These are phyloP conservation scores for Fonsecaea pugnacius DNA, from an alignment of 2,329 filamentous ascomycete genomes.

Conservation along the genomic window DNA sequence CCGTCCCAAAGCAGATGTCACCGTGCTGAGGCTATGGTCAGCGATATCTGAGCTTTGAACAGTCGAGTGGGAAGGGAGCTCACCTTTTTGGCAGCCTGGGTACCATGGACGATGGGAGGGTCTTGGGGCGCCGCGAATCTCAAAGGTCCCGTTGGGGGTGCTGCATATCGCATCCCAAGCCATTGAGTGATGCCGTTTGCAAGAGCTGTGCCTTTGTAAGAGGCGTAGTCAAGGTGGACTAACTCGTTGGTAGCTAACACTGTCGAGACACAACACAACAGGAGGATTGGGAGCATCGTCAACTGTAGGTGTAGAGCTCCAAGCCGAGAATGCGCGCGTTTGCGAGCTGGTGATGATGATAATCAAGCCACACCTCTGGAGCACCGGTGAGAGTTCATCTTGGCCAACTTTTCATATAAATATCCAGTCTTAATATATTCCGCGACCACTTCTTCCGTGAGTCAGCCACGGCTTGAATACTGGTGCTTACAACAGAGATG, in stretches of 20 bases:
- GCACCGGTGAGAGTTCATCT: background rate
- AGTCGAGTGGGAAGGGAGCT: constrained; percentile 18
- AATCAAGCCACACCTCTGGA: background rate
- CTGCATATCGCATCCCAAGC: constrained; percentile 76
- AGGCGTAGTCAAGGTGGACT: constrained; percentile 70
- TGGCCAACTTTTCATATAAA: background rate
- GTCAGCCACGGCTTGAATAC: background rate
- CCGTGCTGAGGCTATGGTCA: constrained; percentile 41
- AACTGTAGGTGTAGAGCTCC: background rate
- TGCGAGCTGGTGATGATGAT: background rate
- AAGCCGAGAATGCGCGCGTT: background rate
- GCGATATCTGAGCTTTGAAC: constrained; percentile 3
- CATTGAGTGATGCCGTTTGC: constrained; percentile 68
- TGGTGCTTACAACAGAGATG: background rate
- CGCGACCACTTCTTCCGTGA: background rate
- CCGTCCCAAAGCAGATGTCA: constrained; percentile 68
- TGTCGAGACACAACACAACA: constrained; percentile 22
- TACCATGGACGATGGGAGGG: constrained; percentile 53
- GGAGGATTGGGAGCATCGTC: constrained; percentile 7
- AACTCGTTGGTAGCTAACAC: constrained; percentile 40
- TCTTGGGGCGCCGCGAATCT: constrained; percentile 71
- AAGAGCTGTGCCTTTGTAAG: constrained; percentile 63
- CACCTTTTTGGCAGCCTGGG: constrained; percentile 62
- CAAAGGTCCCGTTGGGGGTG: constrained; percentile 66
- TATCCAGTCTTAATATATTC: background rate